Evolutionary conservation across 371 early-diverging fungal genomes (phyloP), one percentile per base, ranked within the genome.

Genomic region (Racocetra persica): DNA sequence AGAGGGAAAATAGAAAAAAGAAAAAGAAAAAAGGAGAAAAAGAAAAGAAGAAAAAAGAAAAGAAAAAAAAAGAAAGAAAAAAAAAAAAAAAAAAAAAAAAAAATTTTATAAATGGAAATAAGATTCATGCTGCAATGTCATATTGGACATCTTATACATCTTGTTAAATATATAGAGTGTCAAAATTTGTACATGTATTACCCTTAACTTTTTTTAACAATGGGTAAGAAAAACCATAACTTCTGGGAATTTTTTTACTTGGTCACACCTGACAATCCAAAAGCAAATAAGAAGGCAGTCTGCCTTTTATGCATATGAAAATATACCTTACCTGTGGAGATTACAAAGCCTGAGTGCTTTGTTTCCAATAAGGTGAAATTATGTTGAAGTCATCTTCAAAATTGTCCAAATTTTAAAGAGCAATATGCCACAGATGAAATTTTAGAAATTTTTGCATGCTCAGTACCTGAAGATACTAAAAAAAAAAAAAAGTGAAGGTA

Each of bases 361-460:
- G 76, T 60, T 76, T 76, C 76, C 11, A 76, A 76, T 26, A 60
- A 62, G 41, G 76, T 49, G 24, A 62, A 76, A 45, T 22, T 76
- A 41, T 76, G 62, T 60, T 55, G 32, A 18, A 55, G 57, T 24
- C 59, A 73, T 36, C 32, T 73, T 60, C 14, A n/a, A 76, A 62
- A 76, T 22, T 76, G 76, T n/a, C 5, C 22, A 76, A 76, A 76
- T 76, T 75, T 75, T 76, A 26, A 60, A 41, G 18, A 8, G 13
- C 26, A 16, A 63, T 77, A 63, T 77, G 62, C 10, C 14, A 16
- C 6, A 24, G 63, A 77, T 4, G 63, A 77, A 60, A 20, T 77
- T 45, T 2, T 14, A 22, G 28, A 63, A 18, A 63, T 77, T 77
- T 24, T 59, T n/a, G 22, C 51, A 22, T 8, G 26, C 11, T 26